A percentile compares a stretch with the other conserved stretches of the same genome.
Conservation (phyloP, 768 basidiomycete species). For the Suillus decipiens region DNA sequence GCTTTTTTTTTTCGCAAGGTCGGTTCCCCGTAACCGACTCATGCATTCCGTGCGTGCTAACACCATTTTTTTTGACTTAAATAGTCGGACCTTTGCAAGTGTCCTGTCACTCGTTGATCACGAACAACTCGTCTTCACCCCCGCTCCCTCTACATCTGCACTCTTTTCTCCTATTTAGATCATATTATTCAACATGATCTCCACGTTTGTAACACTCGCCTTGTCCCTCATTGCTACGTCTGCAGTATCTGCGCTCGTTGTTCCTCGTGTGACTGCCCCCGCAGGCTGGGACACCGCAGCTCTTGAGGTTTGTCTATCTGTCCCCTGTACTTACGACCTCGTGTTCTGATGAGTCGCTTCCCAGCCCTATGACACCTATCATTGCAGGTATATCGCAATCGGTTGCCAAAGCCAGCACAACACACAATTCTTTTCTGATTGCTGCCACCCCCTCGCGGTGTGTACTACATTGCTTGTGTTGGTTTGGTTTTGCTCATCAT, state of each 20-base stretch:
- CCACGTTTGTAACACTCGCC: constrained; percentile 39
- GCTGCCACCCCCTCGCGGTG: constrained; percentile 74
- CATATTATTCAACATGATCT: constrained; percentile 33
- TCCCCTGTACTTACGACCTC: constrained; percentile 8
- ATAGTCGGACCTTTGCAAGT: constrained; percentile 9
- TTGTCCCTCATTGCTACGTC: constrained; percentile 45
- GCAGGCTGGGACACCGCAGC: constrained; percentile 43
- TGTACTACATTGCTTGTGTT: constrained; percentile 12
- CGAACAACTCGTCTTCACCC: constrained; percentile 28
- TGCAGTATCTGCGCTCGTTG: constrained; percentile 36
- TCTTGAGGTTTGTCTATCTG: constrained; percentile 42
- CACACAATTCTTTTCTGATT: constrained; percentile 60
- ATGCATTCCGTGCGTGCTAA: constrained; percentile 23
- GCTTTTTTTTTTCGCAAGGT: constrained; percentile 19
- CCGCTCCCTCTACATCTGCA: constrained; percentile 21
- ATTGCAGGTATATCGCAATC: constrained; percentile 61
- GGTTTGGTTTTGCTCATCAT: constrained; percentile 6
- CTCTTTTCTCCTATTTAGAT: constrained; percentile 28
- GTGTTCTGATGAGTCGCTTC: constrained; percentile 8
- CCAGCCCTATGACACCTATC: constrained; percentile 57
- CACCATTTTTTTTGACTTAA: constrained; percentile 15
- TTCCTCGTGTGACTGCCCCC: constrained; percentile 39
- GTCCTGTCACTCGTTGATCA: constrained; percentile 11
- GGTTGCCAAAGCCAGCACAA: constrained; percentile 50
- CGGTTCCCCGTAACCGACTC: not conserved